Evolutionary conservation across 1,284 basidiomycete species (phyloP).

Genomic region (Boletus smithii): DNA sequence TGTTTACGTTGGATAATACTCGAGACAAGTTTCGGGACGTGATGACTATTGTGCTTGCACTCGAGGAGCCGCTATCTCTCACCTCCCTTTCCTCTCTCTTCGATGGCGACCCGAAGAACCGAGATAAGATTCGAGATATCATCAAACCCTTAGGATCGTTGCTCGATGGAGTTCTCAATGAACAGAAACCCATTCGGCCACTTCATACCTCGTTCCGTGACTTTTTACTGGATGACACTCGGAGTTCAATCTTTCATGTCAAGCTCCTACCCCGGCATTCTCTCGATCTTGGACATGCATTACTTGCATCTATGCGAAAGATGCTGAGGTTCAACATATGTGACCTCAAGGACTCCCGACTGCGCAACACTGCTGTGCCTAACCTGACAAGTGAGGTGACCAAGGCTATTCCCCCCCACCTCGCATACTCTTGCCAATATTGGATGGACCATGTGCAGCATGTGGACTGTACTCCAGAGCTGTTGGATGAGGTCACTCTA

Average conservation of each 20-base stretch:
- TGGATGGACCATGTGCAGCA: slow-evolving; percentile 20
- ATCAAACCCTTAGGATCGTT: slow-evolving; percentile 14
- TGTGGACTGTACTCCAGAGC: slow-evolving; percentile 11
- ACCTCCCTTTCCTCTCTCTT: neutral
- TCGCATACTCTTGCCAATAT: slow-evolving; percentile 20
- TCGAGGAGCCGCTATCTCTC: neutral
- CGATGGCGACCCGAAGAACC: neutral
- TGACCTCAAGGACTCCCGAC: slow-evolving; percentile 19
- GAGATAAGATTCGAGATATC: neutral
- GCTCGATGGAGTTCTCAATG: neutral
- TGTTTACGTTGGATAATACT: neutral
- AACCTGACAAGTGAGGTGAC: slow-evolving; percentile 1
- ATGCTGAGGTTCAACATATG: slow-evolving; percentile 24
- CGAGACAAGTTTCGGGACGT: neutral
- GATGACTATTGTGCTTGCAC: neutral
- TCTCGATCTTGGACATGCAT: slow-evolving; percentile 15
- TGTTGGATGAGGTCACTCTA: slow-evolving; percentile 12
- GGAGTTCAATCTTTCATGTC: slow-evolving; percentile 14
- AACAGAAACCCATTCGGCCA: neutral
- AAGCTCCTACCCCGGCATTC: slow-evolving; percentile 11
- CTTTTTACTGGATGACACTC: neutral
- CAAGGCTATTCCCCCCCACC: slow-evolving; percentile 7
- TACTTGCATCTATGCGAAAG: slow-evolving; percentile 13
- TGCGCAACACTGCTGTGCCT: slow-evolving; percentile 8
- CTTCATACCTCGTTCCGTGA: neutral